Evolutionary conservation across 306 rosid genomes (phyloP).

Genomic region (Begonia loranthoides): DNA sequence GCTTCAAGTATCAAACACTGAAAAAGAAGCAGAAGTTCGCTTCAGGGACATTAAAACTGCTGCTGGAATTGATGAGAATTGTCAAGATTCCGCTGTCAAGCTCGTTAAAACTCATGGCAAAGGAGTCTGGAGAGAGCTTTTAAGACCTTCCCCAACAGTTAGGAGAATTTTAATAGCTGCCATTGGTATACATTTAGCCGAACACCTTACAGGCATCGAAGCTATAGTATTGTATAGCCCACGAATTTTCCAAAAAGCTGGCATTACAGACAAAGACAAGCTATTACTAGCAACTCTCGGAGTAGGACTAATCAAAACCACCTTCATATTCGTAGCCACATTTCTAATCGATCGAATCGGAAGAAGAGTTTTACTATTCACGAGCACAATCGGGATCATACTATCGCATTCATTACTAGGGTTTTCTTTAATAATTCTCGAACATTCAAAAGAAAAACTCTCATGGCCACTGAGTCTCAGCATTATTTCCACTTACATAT

Average conservation of each 20-base stretch:
- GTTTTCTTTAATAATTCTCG: constrained; percentile 41
- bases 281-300: constrained; percentile 64
- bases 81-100: constrained; percentile 12
- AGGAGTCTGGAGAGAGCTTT: constrained; percentile 56
- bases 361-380: constrained; percentile 35
- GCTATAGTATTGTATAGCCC: constrained; percentile 72
- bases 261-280: constrained; percentile 35
- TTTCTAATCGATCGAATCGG: constrained; percentile 51
- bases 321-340: constrained; percentile 32
- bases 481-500: constrained; percentile 32
- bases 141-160: constrained; percentile 41
- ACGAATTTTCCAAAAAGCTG: constrained; percentile 65
- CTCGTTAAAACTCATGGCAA: constrained; percentile 6
- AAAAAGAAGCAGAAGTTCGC: constrained; percentile 44
- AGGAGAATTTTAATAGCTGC: constrained; percentile 56
- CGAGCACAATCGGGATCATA: constrained; percentile 43
- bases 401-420: constrained; percentile 30
- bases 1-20: constrained; percentile 20
- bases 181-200: constrained; percentile 61
- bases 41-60: constrained; percentile 47
- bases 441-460: constrained; percentile 12
- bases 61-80: constrained; percentile 30
- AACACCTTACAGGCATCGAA: constrained; percentile 75
- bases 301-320: constrained; percentile 38
- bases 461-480: constrained; percentile 47